Evolutionary conservation across 768 basidiomycete genomes (phyloP).

Genomic region (Suillus spraguei): DNA sequence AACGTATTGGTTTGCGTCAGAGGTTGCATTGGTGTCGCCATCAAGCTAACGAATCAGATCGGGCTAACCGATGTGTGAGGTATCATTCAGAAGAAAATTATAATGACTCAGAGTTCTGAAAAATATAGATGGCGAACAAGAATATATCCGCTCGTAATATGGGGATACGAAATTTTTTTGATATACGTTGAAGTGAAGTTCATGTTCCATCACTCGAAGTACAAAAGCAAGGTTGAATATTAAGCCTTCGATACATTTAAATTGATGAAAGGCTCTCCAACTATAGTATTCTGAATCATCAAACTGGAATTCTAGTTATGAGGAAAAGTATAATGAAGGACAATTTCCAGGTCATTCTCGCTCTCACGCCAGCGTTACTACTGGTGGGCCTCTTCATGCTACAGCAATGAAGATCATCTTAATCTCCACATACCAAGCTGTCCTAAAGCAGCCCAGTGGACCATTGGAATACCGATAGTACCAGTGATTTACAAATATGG

Average conservation of each 20-base stretch:
- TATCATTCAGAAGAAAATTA: conserved; percentile 4
- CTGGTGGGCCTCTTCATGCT: not conserved
- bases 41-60: conserved; percentile 53
- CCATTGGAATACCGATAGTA: not conserved
- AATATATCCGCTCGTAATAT: not conserved
- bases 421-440: not conserved
- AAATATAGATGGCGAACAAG: not conserved
- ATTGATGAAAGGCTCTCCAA: not conserved
- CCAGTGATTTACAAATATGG: not conserved
- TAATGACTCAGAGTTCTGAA: not conserved
- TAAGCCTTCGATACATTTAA: not conserved
- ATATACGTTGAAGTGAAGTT: not conserved
- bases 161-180: not conserved
- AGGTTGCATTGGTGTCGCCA: conserved; percentile 52
- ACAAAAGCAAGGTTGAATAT: not conserved
- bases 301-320: no score
- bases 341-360: no score
- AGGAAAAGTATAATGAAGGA: no score
- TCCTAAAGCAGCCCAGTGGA: not conserved
- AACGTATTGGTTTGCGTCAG: conserved; percentile 45
- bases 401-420: not conserved
- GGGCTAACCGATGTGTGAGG: conserved; percentile 46
- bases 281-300: not conserved
- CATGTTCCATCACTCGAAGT: not conserved
- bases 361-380: not conserved